phyloP scores from a whole-genome alignment of 2,329 filamentous ascomycete genomes.

The Aureobasidium sp. region DNA sequence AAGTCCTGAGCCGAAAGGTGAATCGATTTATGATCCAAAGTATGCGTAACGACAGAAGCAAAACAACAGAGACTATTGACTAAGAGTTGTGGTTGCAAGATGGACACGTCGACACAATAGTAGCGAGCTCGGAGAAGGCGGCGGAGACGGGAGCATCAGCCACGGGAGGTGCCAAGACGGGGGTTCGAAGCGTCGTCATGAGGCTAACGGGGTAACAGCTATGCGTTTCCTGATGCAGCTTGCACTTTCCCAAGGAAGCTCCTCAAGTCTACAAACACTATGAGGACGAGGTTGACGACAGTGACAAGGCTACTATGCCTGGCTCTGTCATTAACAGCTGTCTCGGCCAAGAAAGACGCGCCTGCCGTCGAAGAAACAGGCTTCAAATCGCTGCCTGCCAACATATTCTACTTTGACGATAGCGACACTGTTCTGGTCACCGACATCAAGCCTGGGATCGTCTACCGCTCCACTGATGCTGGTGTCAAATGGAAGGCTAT shows the following conservation, averaged over 20 bases:
- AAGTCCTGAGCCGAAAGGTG: too few species aligned
- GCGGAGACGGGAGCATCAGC: neutral
- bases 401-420: constrained; percentile 92
- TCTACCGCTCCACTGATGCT: constrained; percentile 84
- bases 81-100: neutral
- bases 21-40: too few species aligned
- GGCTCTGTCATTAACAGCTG: constrained; percentile 19
- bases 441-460: constrained; percentile 67
- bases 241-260: neutral
- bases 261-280: constrained; percentile 9
- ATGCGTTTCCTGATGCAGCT: neutral
- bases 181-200: constrained; percentile 18
- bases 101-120: neutral
- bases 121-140: neutral
- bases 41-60: neutral
- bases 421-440: constrained; percentile 84
- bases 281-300: constrained; percentile 17
- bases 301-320: constrained; percentile 16
- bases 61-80: neutral
- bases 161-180: constrained; percentile 4
- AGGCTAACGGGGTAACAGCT: neutral
- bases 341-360: constrained; percentile 32
- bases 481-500: constrained; percentile 80
- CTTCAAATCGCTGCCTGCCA: constrained; percentile 72
- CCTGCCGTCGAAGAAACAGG: constrained; percentile 71